Conservation (phyloP, 2,329 filamentous ascomycete species). For the Plectosphaerella cucumerina region DNA sequence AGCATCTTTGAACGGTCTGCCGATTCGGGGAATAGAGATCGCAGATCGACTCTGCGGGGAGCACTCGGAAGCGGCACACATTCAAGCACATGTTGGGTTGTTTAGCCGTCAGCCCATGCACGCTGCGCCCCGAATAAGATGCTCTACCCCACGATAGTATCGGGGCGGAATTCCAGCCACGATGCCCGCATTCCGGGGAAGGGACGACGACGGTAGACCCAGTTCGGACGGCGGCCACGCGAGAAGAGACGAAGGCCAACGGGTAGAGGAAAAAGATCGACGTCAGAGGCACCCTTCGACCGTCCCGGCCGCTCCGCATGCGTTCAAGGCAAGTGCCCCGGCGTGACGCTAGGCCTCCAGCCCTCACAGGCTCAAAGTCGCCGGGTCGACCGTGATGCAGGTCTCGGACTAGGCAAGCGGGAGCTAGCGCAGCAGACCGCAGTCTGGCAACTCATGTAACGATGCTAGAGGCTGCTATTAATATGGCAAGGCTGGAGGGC, state of each 20-base stretch:
- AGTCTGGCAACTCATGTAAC: too few relatives aligned
- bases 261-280: not conserved
- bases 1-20: not conserved
- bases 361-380: not conserved
- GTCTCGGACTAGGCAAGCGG: not conserved
- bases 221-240: not conserved
- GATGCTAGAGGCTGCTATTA: constrained; percentile 1
- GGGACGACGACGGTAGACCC: not conserved
- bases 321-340: not conserved
- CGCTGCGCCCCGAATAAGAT: not conserved
- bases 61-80: not conserved
- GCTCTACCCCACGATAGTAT: not conserved
- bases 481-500: not conserved
- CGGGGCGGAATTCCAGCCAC: not conserved
- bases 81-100: not conserved
- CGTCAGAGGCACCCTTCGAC: not conserved
- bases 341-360: not conserved
- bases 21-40: not conserved
- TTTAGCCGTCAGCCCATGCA: not conserved
- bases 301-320: not conserved
- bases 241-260: not conserved
- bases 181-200: not conserved
- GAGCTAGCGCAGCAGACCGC: not conserved
- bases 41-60: not conserved
- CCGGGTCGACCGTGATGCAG: not conserved